Evolutionary conservation across 2,329 filamentous ascomycete genomes (phyloP).

Genomic region (Knoxdaviesia capensis): DNA sequence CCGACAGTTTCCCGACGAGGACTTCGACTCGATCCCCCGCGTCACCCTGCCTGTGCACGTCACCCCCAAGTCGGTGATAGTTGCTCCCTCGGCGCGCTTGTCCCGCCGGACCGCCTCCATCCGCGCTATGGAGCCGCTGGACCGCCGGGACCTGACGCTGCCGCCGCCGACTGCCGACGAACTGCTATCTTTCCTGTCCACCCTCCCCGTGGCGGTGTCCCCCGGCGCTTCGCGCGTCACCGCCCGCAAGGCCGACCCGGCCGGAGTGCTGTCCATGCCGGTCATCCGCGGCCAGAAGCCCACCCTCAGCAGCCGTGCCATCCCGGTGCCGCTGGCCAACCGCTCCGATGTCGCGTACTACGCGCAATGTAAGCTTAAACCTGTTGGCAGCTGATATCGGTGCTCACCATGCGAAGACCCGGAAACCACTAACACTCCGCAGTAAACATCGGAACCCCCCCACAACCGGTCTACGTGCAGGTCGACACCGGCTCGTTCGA

Average conservation of each 20-base stretch:
- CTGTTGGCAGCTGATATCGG: not conserved
- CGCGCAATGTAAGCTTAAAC: slow-evolving; percentile 18
- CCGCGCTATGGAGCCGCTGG: too few relatives aligned
- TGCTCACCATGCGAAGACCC: not conserved
- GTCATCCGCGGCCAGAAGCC: slow-evolving; percentile 12
- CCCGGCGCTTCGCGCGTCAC: not conserved
- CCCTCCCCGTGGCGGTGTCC: not conserved
- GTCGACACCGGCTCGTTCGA: slow-evolving; percentile 40
- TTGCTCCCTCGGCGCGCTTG: too few relatives aligned
- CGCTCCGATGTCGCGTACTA: slow-evolving; percentile 34
- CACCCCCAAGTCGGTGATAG: not conserved
- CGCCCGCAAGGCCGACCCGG: slow-evolving; percentile 1
- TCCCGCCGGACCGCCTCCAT: too few relatives aligned
- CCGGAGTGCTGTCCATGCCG: slow-evolving; percentile 10
- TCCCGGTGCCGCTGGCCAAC: slow-evolving; percentile 25
- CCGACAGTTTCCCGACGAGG: slow-evolving; percentile 1
- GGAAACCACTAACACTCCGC: not conserved
- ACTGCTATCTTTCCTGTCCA: not conserved
- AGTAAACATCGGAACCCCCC: slow-evolving; percentile 30
- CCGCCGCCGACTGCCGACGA: slow-evolving; percentile 3
- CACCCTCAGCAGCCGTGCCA: slow-evolving; percentile 18
- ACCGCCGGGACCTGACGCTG: not conserved
- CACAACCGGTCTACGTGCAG: slow-evolving; percentile 31
- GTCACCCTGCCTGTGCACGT: slow-evolving; percentile 3
- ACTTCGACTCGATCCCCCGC: slow-evolving; percentile 1